Conservation (phyloP, 768 basidiomycete genomes). For the Sistotremastrum niveocremeum region DNA sequence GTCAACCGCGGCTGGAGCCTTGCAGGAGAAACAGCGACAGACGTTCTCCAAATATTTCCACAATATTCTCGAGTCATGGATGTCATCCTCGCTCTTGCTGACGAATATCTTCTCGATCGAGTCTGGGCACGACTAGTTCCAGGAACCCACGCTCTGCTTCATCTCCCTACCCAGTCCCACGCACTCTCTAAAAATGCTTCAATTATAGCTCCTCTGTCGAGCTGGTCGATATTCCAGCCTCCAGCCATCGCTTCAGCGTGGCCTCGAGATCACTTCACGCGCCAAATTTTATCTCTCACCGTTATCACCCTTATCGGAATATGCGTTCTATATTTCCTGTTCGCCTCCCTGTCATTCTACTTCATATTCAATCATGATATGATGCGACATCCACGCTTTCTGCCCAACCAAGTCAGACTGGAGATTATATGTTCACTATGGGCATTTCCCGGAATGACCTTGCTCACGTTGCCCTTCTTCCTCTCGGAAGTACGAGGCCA, state of each 20-base stretch:
- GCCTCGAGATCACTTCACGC: constrained; percentile 71
- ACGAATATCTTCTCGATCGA: constrained; percentile 64
- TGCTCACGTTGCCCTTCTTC: constrained; percentile 91
- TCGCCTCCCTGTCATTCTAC: constrained; percentile 73
- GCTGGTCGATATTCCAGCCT: constrained; percentile 10
- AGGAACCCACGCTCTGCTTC: constrained; percentile 15
- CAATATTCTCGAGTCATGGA: constrained; percentile 44
- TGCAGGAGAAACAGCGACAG: no score
- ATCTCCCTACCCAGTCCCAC: constrained; percentile 7
- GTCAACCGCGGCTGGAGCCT: no score
- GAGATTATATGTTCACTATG: constrained; percentile 68
- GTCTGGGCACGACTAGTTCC: constrained; percentile 71
- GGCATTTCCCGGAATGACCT: constrained; percentile 71
- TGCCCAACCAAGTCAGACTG: constrained; percentile 69
- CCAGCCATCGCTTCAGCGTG: constrained; percentile 49
- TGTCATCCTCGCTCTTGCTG: constrained; percentile 55
- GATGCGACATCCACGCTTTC: constrained; percentile 90
- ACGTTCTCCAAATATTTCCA: no score
- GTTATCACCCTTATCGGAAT: constrained; percentile 71
- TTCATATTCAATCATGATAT: constrained; percentile 90
- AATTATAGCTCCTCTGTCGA: constrained; percentile 30
- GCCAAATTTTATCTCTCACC: constrained; percentile 63
- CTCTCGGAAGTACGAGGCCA: constrained; percentile 81
- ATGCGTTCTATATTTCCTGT: constrained; percentile 73
- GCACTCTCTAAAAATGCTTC: constrained; percentile 9